phyloP scores from a whole-genome alignment of 768 basidiomycete genomes.

The Lactarius evosmus region DNA sequence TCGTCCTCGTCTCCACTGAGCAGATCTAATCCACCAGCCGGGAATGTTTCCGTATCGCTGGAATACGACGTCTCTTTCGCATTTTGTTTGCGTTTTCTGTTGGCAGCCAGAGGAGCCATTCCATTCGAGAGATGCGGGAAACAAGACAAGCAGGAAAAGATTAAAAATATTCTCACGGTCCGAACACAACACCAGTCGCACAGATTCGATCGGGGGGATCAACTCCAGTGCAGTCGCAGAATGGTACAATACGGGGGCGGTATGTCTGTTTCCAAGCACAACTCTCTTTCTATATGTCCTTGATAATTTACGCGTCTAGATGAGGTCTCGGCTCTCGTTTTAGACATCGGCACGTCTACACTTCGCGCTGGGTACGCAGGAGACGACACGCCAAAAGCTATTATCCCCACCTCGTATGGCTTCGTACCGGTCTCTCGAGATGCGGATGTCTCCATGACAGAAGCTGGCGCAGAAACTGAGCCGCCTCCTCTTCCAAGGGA shows the following conservation, averaged over 20 bases:
- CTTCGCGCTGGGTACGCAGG: conserved; percentile 96
- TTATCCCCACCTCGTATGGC: conserved; percentile 88
- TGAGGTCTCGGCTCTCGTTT: conserved; percentile 94
- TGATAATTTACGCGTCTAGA: conserved; percentile 47
- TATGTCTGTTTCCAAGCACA: conserved; percentile 39
- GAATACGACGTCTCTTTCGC: conserved; percentile 40
- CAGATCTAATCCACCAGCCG: conserved; percentile 60
- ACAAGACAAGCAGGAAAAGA: conserved; percentile 1
- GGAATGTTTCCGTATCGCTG: conserved; percentile 35
- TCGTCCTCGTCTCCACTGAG: conserved; percentile 73
- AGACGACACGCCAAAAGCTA: conserved; percentile 91
- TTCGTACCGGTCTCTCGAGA: conserved; percentile 50
- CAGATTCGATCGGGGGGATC: conserved; percentile 35
- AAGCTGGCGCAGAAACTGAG: conserved; percentile 42
- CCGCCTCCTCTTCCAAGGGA: conserved; percentile 39
- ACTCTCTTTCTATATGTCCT: neutral
- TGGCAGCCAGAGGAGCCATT: conserved; percentile 38
- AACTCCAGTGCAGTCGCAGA: conserved; percentile 6
- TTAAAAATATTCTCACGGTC: conserved; percentile 23
- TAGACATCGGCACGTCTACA: conserved; percentile 90
- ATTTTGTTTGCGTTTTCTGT: conserved; percentile 59
- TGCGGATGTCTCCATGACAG: conserved; percentile 54
- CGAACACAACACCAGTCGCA: neutral
- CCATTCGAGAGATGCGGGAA: neutral
- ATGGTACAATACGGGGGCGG: conserved; percentile 92